Evolutionary conservation across 164 flowering plant species (phyloP), one percentile per base, ranked within the genome.

Genomic region (Stephania cephalantha): DNA sequence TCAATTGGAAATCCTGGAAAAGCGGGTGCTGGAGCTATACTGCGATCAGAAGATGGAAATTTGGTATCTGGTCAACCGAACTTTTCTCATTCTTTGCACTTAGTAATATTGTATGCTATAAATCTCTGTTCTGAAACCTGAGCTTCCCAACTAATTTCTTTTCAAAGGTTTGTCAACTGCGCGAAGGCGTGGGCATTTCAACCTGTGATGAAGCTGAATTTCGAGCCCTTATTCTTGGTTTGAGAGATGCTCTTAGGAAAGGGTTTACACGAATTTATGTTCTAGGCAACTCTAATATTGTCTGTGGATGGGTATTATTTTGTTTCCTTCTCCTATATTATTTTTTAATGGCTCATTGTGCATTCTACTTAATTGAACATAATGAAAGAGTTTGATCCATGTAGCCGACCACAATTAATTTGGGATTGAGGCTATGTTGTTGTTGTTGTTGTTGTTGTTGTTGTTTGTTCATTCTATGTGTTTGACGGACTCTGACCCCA

Each of bases 1-100:
- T 89, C 97, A 71, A 95, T 89, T 82, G 97, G 97, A 78, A 95
- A 95, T 83, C 97, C 99, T 76, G 98, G 99, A 78, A 85, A 25
- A 80, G 90, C 95, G 80, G 98, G 98, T 75, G 97, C 98, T 52
- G 98, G 93, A 78, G 99, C 91, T 79, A 79, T 95, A 35, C 77
- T 95, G 74, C 88, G 92, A 64, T 78, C 89, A 25, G 85, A 81
- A 55, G 87, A 89, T 90, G 97, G 97, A 77, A 87, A 79, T 73
- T 42, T 88, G 93, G 98, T 91, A 89, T 77, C 13, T 48, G 13
- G 53, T 48, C 53, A 48, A 2, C 1, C 6, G 0, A 48, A n/a
- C 46, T 7, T 46, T 1, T 25, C 65, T n/a, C 50, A 35, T 35
- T 9, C 67, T 20, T 22, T 11, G 48, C 70, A 31, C 44, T 31